Percentiles rank a stretch among this genome's conserved stretches.
Evolutionary conservation across 441 rosid species (phyloP).

Genomic region (Adansonia madagascariensis): DNA sequence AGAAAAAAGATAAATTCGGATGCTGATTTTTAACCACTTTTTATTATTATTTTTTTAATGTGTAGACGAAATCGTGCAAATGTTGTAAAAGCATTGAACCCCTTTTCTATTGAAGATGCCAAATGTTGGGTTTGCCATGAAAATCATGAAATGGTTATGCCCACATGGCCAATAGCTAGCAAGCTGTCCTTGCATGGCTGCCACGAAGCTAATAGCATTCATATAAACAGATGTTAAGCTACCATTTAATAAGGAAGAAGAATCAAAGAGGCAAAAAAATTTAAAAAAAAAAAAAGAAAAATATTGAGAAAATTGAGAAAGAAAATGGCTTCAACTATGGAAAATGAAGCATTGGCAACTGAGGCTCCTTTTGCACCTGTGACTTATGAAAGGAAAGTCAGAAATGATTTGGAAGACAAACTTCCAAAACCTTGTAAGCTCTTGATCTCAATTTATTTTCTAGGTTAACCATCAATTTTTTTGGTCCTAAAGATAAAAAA

Average conservation of each 20-base stretch:
- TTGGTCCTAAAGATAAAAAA: too few relatives aligned
- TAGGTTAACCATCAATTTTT: conserved; percentile 23
- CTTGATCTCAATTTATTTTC: not conserved
- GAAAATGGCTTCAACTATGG: conserved; percentile 32
- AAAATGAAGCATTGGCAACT: conserved; percentile 58
- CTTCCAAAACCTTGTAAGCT: conserved; percentile 72
- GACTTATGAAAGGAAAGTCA: conserved; percentile 59
- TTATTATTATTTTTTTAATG: too few relatives aligned
- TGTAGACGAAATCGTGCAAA: too few relatives aligned
- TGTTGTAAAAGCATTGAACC: too few relatives aligned
- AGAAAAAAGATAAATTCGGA: too few relatives aligned
- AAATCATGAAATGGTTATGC: not conserved
- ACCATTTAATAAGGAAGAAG: not conserved
- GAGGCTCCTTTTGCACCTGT: conserved; percentile 72
- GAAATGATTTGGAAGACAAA: conserved; percentile 60
- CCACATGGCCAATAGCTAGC: not conserved
- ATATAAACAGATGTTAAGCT: not conserved
- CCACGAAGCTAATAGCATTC: conserved; percentile 22
- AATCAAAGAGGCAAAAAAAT: not conserved
- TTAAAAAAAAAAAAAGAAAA: conserved; percentile 6
- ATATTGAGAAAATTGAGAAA: not conserved
- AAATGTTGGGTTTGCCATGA: not conserved
- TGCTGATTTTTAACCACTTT: too few relatives aligned
- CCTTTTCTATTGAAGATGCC: not conserved
- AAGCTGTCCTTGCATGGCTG: conserved; percentile 32